phyloP scores from a whole-genome alignment of 2,329 filamentous ascomycete species.

The Magnaporthales sp. region DNA sequence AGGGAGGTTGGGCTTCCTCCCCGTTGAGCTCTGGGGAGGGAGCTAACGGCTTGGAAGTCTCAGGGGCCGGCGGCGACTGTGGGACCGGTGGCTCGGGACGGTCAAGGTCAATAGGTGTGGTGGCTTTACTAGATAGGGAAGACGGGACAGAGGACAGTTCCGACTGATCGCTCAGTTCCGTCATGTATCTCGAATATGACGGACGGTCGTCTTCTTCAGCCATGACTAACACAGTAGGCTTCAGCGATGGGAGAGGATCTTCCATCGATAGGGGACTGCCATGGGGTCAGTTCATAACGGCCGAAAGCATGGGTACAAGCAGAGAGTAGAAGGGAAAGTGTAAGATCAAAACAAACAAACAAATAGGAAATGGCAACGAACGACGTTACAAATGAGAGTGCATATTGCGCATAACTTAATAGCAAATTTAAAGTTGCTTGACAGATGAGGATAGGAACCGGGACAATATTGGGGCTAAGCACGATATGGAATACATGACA shows the following conservation, averaged over 20 bases:
- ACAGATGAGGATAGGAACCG: not conserved
- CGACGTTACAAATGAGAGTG: not conserved
- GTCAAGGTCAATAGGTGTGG: constrained; percentile 45
- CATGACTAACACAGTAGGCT: constrained; percentile 7
- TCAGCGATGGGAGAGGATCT: not conserved
- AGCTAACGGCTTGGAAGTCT: not conserved
- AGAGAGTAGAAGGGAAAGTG: not conserved
- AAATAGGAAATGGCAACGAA: not conserved
- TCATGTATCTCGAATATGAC: constrained; percentile 45
- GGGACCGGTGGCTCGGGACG: constrained; percentile 21
- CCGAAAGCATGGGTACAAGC: not conserved
- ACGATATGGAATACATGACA: not conserved
- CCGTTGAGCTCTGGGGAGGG: not conserved
- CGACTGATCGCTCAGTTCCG: constrained; percentile 43
- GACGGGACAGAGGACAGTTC: constrained; percentile 46
- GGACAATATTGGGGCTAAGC: not conserved
- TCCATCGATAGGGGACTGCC: not conserved
- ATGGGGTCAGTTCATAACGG: not conserved
- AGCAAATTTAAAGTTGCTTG: not conserved
- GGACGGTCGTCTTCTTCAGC: constrained; percentile 15
- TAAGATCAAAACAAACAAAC: not conserved
- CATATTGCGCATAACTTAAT: not conserved
- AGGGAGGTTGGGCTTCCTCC: not conserved
- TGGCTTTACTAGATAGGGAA: constrained; percentile 53
- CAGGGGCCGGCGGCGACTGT: not conserved